Base-by-base conservation (phyloP, 192 early-diverging fungal species). In the Gamsiella multidivaricata region DNA sequence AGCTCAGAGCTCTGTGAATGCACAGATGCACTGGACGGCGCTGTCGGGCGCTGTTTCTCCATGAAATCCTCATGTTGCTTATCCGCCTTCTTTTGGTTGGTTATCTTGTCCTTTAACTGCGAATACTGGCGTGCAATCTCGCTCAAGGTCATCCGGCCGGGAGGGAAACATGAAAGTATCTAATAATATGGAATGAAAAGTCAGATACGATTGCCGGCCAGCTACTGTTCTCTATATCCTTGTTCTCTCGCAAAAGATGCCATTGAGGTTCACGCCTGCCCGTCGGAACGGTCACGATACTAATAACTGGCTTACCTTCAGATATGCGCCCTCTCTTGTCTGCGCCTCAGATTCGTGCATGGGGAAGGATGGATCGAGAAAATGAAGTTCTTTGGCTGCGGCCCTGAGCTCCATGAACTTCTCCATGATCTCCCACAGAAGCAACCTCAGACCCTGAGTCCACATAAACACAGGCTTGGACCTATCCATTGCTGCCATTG, bases 341-440 rank as follows among this genome's bases (percentile, higher is more conserved):
- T 62, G 32, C 22, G 11, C 15, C 11, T 62, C 47, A 23, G 61
- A 51, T 15, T 62, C 32, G 22, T 20, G 31, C 47, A 28, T 20
- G 5, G 46, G 46, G 5, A 36, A 34, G 0, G 46, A 20, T 25
- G 46, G 31, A 25, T 62, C 61, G 32, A 62, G 20, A n/a, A 25
- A 9, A 34, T 37, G 17, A 2, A 62, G 42, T 51, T 49, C 61
- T 1, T 51, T 51, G 2, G 6, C 20, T 34, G 32, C 46, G 12
- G 61, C 32, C 2, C 46, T 11, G 12, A 62, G n/a, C 23, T 62
- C 61, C 46, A 51, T 32, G 18, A 12, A 37, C 42, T 51, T 62
- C 51, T 62, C 61, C 61, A 62, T 62, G 18, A 51, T 37, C 49
- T 62, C 61, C 61, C 61, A 62, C 17, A 62, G 49, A 10, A 62